Evolutionary conservation across 2,329 filamentous ascomycete genomes (phyloP).

Genomic region (Alternaria ventricosa): DNA sequence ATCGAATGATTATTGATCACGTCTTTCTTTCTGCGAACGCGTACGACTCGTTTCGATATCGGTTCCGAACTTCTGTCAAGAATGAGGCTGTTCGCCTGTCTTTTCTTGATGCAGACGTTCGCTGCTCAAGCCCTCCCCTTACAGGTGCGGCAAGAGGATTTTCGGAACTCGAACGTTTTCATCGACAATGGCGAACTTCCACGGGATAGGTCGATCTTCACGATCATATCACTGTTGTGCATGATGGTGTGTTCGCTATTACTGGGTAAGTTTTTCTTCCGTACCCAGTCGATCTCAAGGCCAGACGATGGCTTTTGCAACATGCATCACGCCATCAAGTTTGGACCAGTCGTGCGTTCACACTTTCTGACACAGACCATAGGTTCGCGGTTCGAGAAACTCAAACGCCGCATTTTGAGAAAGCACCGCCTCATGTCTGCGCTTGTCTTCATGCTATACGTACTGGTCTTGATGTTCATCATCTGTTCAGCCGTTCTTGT

Average conservation of each 20-base stretch:
- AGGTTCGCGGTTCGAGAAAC: conserved; percentile 4
- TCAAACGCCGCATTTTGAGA: neutral
- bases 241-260: conserved; percentile 7
- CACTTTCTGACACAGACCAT: neutral
- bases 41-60: neutral
- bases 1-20: neutral
- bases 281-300: neutral
- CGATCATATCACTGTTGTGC: neutral
- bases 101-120: conserved; percentile 1
- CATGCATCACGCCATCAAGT: neutral
- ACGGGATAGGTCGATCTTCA: neutral
- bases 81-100: neutral
- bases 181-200: neutral
- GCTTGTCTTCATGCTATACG: conserved; percentile 23
- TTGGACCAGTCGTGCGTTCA: neutral
- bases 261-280: neutral
- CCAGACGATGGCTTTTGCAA: neutral
- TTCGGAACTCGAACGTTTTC: neutral
- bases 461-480: conserved; percentile 26
- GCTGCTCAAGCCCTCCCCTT: neutral
- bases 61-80: neutral
- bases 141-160: neutral
- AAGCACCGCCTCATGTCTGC: conserved; percentile 22
- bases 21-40: neutral
- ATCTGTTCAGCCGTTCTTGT: conserved; percentile 31